Evolutionary conservation across 2,329 filamentous ascomycete species (phyloP).

Genomic region (Emergomyces orientalis): DNA sequence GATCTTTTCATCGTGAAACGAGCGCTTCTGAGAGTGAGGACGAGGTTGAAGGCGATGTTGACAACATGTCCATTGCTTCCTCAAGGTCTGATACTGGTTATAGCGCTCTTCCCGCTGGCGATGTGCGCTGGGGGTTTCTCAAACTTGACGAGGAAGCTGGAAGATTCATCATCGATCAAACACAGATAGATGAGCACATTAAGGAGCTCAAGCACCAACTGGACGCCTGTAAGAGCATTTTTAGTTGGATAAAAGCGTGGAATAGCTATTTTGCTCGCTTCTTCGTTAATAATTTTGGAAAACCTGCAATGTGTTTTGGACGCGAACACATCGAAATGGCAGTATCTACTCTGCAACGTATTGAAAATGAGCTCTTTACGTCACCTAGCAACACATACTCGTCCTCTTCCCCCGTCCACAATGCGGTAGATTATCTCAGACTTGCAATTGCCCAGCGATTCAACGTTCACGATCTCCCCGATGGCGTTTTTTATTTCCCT

Average conservation of each 20-base stretch:
- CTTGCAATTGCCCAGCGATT: slow-evolving; percentile 46
- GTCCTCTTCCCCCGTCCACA: slow-evolving; percentile 23
- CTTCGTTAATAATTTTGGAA: slow-evolving; percentile 50
- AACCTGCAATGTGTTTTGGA: slow-evolving; percentile 47
- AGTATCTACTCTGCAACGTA: slow-evolving; percentile 43
- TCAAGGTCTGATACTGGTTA: slow-evolving; percentile 10
- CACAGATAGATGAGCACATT: slow-evolving; percentile 51
- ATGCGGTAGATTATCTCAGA: slow-evolving; percentile 49
- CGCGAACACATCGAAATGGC: slow-evolving; percentile 48
- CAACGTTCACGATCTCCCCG: slow-evolving; percentile 38
- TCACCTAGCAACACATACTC: slow-evolving; percentile 13
- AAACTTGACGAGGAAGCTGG: slow-evolving; percentile 45
- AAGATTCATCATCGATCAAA: slow-evolving; percentile 51
- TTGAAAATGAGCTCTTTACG: slow-evolving; percentile 45
- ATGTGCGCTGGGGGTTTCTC: slow-evolving; percentile 53
- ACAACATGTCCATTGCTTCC: background rate
- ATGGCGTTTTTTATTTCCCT: slow-evolving; percentile 46
- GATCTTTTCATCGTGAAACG: slow-evolving; percentile 7
- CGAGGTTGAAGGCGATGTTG: background rate
- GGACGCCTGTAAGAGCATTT: slow-evolving; percentile 45
- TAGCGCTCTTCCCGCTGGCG: slow-evolving; percentile 40
- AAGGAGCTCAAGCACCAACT: slow-evolving; percentile 52
- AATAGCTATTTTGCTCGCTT: slow-evolving; percentile 50
- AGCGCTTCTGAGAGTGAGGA: slow-evolving; percentile 9
- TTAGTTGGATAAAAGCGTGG: slow-evolving; percentile 52